Conservation (phyloP, 1,284 basidiomycete species). For the Termitomyces sp. region DNA sequence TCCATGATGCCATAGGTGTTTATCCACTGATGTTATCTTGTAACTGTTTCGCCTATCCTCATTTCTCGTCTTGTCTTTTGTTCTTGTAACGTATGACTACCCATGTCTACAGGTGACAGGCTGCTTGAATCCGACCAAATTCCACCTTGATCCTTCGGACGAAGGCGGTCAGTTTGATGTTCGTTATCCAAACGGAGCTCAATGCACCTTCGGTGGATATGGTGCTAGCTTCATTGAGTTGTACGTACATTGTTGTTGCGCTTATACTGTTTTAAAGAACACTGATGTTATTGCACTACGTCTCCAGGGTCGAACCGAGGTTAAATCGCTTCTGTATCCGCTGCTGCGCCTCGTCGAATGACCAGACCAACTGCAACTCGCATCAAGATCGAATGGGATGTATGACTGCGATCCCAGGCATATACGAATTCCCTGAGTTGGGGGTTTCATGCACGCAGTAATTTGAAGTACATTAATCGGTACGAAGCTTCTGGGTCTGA, state of each 20-base stretch:
- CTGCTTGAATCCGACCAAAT: slow-evolving; percentile 39
- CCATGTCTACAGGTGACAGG: slow-evolving; percentile 37
- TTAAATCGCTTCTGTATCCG: slow-evolving; percentile 43
- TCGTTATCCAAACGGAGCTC: slow-evolving; percentile 47
- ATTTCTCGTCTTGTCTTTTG: neutral
- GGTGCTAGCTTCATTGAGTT: slow-evolving; percentile 47
- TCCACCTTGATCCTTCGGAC: slow-evolving; percentile 32
- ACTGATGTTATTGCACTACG: neutral
- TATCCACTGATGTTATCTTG: neutral
- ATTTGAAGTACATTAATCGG: neutral
- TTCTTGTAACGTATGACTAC: neutral
- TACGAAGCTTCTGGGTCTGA: neutral
- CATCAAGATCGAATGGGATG: slow-evolving; percentile 44
- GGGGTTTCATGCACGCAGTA: slow-evolving; percentile 25
- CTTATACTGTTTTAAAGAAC: neutral
- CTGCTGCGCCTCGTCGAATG: slow-evolving; percentile 37
- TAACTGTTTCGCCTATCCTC: neutral
- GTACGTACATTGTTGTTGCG: slow-evolving; percentile 30
- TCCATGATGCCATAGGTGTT: neutral
- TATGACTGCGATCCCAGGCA: slow-evolving; percentile 37
- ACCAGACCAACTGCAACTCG: slow-evolving; percentile 48
- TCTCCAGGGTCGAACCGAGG: slow-evolving; percentile 39
- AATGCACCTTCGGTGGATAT: slow-evolving; percentile 45
- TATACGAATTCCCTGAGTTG: slow-evolving; percentile 32
- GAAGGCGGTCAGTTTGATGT: slow-evolving; percentile 46